Percentiles rank a stretch among this genome's conserved stretches.
Evolutionary conservation across 2,329 filamentous ascomycete genomes (phyloP).

Genomic region (Pochonia chlamydosporia): DNA sequence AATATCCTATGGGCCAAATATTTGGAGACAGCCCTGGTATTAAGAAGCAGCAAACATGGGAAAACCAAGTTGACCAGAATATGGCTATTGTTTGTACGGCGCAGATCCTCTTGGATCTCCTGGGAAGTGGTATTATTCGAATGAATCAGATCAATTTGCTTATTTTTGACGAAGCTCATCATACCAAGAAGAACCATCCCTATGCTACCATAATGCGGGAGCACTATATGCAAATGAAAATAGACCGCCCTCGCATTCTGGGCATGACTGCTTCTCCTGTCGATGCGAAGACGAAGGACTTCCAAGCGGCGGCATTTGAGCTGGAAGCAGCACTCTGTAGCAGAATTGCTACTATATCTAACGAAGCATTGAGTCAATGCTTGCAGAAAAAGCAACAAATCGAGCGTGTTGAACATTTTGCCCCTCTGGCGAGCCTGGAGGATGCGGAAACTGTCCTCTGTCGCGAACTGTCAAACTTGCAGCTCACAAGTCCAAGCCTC

Average conservation of each 20-base stretch:
- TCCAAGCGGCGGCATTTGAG: constrained; percentile 62
- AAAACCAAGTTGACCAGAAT: constrained; percentile 50
- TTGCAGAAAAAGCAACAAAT: constrained; percentile 33
- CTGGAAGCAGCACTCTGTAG: constrained; percentile 75
- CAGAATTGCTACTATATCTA: constrained; percentile 69
- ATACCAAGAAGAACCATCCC: constrained; percentile 88
- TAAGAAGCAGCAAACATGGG: constrained; percentile 41
- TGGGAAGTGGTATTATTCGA: constrained; percentile 71
- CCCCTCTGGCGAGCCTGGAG: constrained; percentile 33
- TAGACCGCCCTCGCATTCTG: constrained; percentile 67
- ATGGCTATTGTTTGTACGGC: constrained; percentile 92
- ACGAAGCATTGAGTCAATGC: constrained; percentile 26
- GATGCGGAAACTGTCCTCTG: constrained; percentile 60
- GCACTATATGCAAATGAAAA: constrained; percentile 58
- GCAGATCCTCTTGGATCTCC: constrained; percentile 73
- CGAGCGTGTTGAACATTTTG: constrained; percentile 42
- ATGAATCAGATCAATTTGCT: constrained; percentile 85
- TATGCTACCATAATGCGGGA: constrained; percentile 89
- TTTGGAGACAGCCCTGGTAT: constrained; percentile 61
- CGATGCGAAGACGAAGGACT: constrained; percentile 66
- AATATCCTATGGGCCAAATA: constrained; percentile 66
- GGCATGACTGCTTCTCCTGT: constrained; percentile 97
- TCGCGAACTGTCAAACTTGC: constrained; percentile 41
- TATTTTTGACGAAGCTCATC: constrained; percentile 94
- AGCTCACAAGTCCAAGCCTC: constrained; percentile 42